These are phyloP conservation scores for Rhodotorula kratochvilovae DNA, from an alignment of 768 basidiomycete genomes.

Conservation along the genomic window DNA sequence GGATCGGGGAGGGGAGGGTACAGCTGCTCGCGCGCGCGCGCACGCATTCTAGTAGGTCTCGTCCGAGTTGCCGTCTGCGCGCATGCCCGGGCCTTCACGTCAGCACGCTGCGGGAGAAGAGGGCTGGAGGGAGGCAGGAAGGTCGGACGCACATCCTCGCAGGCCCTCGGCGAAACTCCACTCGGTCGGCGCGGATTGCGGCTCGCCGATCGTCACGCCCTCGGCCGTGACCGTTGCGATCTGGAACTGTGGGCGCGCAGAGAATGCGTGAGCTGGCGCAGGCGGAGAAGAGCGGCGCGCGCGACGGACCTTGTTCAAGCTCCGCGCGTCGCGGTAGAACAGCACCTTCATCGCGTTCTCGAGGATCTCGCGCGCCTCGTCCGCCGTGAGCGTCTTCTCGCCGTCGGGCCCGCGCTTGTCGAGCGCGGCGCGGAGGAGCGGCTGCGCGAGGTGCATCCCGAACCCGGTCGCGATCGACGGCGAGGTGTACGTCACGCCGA, in stretches of 20 bases:
- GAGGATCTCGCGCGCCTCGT: slow-evolving; percentile 71
- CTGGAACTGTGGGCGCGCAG: slow-evolving; percentile 67
- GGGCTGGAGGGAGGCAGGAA: not conserved
- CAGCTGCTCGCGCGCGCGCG: not conserved
- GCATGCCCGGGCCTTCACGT: not conserved
- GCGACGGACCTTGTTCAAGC: slow-evolving; percentile 77
- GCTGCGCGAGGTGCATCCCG: slow-evolving; percentile 87
- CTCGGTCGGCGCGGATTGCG: slow-evolving; percentile 66
- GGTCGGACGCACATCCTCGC: slow-evolving; percentile 53
- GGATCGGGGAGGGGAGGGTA: not conserved
- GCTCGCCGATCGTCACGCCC: slow-evolving; percentile 74
- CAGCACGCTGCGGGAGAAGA: not conserved
- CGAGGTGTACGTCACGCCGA: slow-evolving; percentile 92
- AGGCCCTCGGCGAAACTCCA: slow-evolving; percentile 93
- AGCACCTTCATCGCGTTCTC: slow-evolving; percentile 85
- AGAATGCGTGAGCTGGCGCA: not conserved
- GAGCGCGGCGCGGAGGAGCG: slow-evolving; percentile 81
- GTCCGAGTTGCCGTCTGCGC: slow-evolving; percentile 40
- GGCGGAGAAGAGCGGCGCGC: too few relatives aligned
- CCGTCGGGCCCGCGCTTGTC: slow-evolving; percentile 54
- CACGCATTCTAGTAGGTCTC: slow-evolving; percentile 28
- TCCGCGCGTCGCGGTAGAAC: slow-evolving; percentile 92
- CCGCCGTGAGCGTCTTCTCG: slow-evolving; percentile 58
- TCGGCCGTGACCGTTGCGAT: slow-evolving; percentile 76
- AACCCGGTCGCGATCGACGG: slow-evolving; percentile 93